A percentile compares a stretch with the other conserved stretches of the same genome.
These are phyloP conservation scores for Lichina pygmaea DNA, from an alignment of 495 filamentous ascomycete species.

Conservation along the genomic window DNA sequence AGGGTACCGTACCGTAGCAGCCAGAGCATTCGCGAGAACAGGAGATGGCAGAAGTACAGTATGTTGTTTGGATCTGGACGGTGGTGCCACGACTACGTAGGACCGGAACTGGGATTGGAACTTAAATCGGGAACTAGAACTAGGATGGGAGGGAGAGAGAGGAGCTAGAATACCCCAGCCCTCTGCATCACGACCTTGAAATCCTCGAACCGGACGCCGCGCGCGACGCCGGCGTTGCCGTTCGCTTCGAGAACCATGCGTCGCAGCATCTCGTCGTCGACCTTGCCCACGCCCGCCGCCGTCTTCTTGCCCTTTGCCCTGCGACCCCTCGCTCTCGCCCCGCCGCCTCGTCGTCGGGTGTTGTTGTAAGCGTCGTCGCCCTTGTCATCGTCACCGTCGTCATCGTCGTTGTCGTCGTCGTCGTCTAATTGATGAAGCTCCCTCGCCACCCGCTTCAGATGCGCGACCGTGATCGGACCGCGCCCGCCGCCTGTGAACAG, in stretches of 20 bases:
- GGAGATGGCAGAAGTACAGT: too few relatives aligned
- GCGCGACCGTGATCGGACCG: constrained; percentile 38
- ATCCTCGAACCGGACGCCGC: constrained; percentile 48
- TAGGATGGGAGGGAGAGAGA: neutral
- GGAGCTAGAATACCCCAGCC: constrained; percentile 39
- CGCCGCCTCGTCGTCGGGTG: neutral
- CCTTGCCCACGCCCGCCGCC: constrained; percentile 5
- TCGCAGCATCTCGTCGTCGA: constrained; percentile 50
- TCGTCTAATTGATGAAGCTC: constrained; percentile 41
- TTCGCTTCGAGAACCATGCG: constrained; percentile 93
- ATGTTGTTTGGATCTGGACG: too few relatives aligned
- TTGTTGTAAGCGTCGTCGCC: neutral
- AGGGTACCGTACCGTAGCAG: too few relatives aligned
- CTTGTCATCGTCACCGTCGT: constrained; percentile 19
- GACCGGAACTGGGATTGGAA: too few relatives aligned
- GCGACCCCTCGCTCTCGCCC: neutral
- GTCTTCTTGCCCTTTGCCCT: neutral
- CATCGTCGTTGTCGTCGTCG: neutral
- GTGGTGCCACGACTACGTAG: too few relatives aligned
- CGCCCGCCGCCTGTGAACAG: constrained; percentile 37
- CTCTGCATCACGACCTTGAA: constrained; percentile 68
- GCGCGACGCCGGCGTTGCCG: constrained; percentile 41
- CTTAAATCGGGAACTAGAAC: neutral
- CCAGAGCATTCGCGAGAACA: too few relatives aligned
- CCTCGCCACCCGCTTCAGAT: constrained; percentile 54